These are phyloP conservation scores for Metarhizium anisopliae DNA, from an alignment of 2,329 filamentous ascomycete genomes.

Conservation along the genomic window DNA sequence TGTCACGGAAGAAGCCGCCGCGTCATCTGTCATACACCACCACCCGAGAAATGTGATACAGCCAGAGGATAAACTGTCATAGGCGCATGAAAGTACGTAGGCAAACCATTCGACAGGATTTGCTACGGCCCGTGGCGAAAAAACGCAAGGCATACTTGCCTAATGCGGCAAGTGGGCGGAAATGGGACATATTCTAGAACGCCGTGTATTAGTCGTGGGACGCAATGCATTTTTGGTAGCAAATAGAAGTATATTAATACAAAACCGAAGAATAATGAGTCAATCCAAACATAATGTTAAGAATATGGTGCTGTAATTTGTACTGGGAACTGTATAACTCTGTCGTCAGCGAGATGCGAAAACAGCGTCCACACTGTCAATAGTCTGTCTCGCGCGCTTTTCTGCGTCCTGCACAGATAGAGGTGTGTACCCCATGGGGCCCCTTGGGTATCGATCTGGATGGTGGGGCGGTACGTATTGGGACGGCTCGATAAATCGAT, in stretches of 20 bases:
- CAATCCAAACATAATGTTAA: neutral
- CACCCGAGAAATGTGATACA: too few species aligned
- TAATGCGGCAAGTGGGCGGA: neutral
- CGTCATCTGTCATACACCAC: neutral
- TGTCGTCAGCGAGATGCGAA: neutral
- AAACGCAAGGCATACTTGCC: neutral
- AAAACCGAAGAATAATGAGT: neutral
- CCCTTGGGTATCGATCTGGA: neutral
- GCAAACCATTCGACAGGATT: neutral
- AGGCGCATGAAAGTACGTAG: too few species aligned
- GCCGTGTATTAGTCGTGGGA: too few species aligned
- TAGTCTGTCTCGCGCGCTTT: neutral
- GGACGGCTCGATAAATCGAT: neutral
- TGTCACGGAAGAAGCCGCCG: neutral
- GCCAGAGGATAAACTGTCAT: too few species aligned
- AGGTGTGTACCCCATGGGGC: neutral
- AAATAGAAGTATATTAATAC: neutral
- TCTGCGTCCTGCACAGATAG: neutral
- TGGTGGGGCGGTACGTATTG: neutral
- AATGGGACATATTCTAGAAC: neutral
- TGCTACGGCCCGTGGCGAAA: neutral
- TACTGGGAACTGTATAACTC: neutral
- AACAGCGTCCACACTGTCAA: neutral
- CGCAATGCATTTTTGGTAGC: too few species aligned
- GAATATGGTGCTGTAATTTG: neutral